These are phyloP conservation scores for Clitoria ternatea DNA, from an alignment of 306 rosid species.

Conservation along the genomic window DNA sequence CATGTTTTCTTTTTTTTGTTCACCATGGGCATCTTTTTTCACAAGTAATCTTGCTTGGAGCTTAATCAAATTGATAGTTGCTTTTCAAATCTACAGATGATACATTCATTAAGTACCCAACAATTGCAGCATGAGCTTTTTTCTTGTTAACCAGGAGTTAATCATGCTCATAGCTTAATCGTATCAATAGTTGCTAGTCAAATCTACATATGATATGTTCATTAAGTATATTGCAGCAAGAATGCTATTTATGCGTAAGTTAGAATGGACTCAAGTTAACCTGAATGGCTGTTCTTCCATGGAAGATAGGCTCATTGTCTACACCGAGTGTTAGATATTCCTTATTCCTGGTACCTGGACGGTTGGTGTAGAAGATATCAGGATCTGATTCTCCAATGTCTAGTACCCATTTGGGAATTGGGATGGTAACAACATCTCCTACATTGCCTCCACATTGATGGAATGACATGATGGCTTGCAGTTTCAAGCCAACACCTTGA, in stretches of 20 bases:
- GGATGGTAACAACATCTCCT: slow-evolving; percentile 67
- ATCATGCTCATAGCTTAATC: too few relatives aligned
- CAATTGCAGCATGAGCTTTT: too few relatives aligned
- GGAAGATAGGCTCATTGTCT: slow-evolving; percentile 54
- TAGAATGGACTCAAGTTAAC: slow-evolving; percentile 31
- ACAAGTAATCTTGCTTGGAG: too few relatives aligned
- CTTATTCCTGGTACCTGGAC: slow-evolving; percentile 46
- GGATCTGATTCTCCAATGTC: slow-evolving; percentile 61
- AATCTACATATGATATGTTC: too few relatives aligned
- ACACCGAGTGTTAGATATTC: slow-evolving; percentile 75
- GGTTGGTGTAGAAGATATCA: slow-evolving; percentile 71
- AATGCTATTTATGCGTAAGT: background rate
- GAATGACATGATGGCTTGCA: slow-evolving; percentile 82
- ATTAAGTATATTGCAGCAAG: too few relatives aligned
- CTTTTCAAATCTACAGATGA: background rate
- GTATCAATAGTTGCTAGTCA: too few relatives aligned
- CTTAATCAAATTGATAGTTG: too few relatives aligned
- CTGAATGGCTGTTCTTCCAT: slow-evolving; percentile 70
- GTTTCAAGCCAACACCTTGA: slow-evolving; percentile 56
- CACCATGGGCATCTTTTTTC: too few relatives aligned
- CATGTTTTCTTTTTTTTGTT: too few relatives aligned
- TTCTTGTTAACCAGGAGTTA: too few relatives aligned
- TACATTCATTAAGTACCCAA: background rate
- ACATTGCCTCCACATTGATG: slow-evolving; percentile 93
- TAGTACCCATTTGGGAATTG: slow-evolving; percentile 71